These are phyloP conservation scores for Cercospora berteroae DNA, from an alignment of 2,329 filamentous ascomycete genomes.

Conservation along the genomic window DNA sequence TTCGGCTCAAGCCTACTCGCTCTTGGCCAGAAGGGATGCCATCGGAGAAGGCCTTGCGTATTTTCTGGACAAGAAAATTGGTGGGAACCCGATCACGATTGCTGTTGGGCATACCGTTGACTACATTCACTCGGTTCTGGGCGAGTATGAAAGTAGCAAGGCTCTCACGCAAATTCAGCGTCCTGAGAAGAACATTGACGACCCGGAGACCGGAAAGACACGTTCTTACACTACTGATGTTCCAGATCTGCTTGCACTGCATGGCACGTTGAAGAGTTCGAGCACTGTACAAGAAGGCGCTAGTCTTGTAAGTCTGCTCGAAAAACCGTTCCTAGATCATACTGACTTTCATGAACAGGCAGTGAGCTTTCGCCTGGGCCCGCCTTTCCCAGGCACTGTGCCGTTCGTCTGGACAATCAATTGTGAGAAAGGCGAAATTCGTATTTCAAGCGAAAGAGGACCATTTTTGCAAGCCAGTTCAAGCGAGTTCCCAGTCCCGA, in stretches of 20 bases:
- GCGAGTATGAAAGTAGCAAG: constrained; percentile 24
- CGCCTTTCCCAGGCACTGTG: constrained; percentile 26
- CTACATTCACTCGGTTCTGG: constrained; percentile 27
- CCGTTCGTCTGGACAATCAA: constrained; percentile 30
- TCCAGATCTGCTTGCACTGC: constrained; percentile 29
- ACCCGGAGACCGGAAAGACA: constrained; percentile 6
- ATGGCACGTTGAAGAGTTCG: constrained; percentile 24
- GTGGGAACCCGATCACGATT: constrained; percentile 30
- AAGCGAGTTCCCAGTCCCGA: constrained; percentile 24
- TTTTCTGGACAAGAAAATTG: constrained; percentile 29
- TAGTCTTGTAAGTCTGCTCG: constrained; percentile 12
- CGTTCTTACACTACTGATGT: constrained; percentile 25
- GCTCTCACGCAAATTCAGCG: constrained; percentile 28
- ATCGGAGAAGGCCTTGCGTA: constrained; percentile 28
- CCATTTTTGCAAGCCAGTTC: constrained; percentile 23
- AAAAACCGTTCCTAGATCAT: background rate
- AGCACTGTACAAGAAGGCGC: constrained; percentile 20
- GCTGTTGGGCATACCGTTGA: constrained; percentile 30
- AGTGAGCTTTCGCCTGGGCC: constrained; percentile 23
- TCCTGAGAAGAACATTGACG: constrained; percentile 18
- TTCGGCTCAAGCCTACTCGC: constrained; percentile 18
- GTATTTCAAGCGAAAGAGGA: constrained; percentile 21
- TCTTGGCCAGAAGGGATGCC: constrained; percentile 10
- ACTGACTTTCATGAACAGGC: constrained; percentile 5
- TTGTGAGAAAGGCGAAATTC: constrained; percentile 30